These are phyloP conservation scores for Lodderomyces metapsilosis DNA, from an alignment of 1,139 yeast species.

Conservation along the genomic window DNA sequence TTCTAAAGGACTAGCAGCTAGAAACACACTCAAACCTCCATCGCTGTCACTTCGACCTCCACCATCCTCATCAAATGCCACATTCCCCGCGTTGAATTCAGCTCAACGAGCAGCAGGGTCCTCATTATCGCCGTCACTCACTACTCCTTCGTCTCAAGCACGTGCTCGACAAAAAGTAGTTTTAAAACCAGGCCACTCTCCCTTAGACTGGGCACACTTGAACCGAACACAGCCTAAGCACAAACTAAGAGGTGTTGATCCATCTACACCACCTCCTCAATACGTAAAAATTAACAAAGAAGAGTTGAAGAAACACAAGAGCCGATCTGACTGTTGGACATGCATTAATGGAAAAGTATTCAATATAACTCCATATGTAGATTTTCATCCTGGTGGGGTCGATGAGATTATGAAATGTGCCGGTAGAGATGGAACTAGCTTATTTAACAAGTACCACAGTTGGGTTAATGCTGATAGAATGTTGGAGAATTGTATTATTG, in stretches of 20 bases:
- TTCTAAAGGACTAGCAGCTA: conserved; percentile 8
- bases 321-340: conserved; percentile 78
- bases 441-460: conserved; percentile 78
- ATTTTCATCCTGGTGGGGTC: conserved; percentile 92
- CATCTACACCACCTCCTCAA: conserved; percentile 42
- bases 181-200: conserved; percentile 78
- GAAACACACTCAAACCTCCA: conserved; percentile 5
- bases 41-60: conserved; percentile 10
- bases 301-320: conserved; percentile 60
- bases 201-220: conserved; percentile 79
- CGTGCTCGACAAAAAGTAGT: conserved; percentile 52
- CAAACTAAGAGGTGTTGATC: conserved; percentile 39
- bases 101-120: conserved; percentile 17
- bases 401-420: conserved; percentile 77
- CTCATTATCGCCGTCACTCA: conserved; percentile 4
- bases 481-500: conserved; percentile 75
- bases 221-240: conserved; percentile 33
- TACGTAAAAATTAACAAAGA: conserved; percentile 54
- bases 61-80: conserved; percentile 39
- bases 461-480: conserved; percentile 90
- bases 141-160: conserved; percentile 16
- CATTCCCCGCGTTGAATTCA: conserved; percentile 12
- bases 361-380: conserved; percentile 76
- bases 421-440: conserved; percentile 78
- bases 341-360: conserved; percentile 78